A percentile compares a stretch with the other conserved stretches of the same genome.
Conservation (phyloP, 2,329 filamentous ascomycete species). For the Calonectria pauciramosa region DNA sequence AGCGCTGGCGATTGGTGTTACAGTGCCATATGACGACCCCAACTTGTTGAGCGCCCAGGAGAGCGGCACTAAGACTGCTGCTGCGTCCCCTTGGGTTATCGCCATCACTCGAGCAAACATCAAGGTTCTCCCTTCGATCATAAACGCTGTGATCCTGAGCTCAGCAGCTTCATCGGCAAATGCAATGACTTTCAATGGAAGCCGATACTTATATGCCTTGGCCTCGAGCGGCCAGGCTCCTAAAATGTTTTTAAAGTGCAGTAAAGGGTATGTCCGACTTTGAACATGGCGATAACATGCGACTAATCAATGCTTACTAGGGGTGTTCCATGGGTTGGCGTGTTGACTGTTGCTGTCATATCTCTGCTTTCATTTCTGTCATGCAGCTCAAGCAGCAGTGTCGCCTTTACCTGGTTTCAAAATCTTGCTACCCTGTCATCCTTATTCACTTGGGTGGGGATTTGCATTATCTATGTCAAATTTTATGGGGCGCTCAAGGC, state of each 20-base stretch:
- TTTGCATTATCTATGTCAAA: slow-evolving; percentile 77
- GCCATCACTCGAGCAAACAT: slow-evolving; percentile 65
- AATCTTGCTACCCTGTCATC: slow-evolving; percentile 76
- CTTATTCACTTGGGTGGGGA: slow-evolving; percentile 77
- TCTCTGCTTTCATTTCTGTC: not conserved
- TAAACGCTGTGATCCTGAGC: slow-evolving; percentile 71
- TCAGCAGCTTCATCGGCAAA: slow-evolving; percentile 72
- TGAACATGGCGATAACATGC: no score
- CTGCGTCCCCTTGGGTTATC: slow-evolving; percentile 70
- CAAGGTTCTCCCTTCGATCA: slow-evolving; percentile 58
- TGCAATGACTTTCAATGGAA: slow-evolving; percentile 67
- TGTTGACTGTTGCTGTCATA: not conserved
- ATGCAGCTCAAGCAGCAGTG: not conserved
- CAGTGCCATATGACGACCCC: slow-evolving; percentile 52
- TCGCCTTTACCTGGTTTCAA: slow-evolving; percentile 47
- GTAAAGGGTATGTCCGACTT: not conserved
- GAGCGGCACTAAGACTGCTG: slow-evolving; percentile 58
- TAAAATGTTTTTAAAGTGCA: slow-evolving; percentile 48
- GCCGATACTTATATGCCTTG: slow-evolving; percentile 62
- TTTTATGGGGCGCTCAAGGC: slow-evolving; percentile 76
- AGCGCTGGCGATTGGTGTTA: slow-evolving; percentile 54
- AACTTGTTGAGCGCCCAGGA: slow-evolving; percentile 54
- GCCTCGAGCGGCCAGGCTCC: slow-evolving; percentile 58
- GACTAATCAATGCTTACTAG: not conserved
- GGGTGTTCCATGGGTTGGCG: not conserved